Conservation (phyloP, 306 rosid genomes). For the Cicer arietinum region DNA sequence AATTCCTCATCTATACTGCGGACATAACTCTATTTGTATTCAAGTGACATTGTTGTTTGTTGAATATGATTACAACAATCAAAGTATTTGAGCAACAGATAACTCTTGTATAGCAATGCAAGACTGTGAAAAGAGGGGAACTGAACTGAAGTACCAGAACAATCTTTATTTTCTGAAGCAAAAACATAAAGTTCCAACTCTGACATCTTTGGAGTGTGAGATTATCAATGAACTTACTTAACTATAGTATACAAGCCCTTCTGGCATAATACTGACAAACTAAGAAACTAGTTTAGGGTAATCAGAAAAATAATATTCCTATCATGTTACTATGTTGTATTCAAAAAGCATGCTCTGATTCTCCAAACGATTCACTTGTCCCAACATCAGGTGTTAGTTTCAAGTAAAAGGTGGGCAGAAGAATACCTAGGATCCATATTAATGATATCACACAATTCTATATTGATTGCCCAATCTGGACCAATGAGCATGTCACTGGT, state of each 20-base stretch:
- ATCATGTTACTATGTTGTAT: not conserved
- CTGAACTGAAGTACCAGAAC: not conserved
- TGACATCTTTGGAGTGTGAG: not conserved
- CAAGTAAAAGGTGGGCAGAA: constrained; percentile 20
- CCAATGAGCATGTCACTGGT: constrained; percentile 94
- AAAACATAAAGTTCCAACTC: not conserved
- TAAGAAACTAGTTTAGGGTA: constrained; percentile 13
- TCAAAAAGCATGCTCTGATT: not conserved
- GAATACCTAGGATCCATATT: constrained; percentile 85
- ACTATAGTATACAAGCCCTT: not conserved
- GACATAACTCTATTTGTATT: not conserved
- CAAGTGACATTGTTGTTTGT: constrained; percentile 14
- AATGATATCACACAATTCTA: constrained; percentile 90
- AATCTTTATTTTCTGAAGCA: not conserved
- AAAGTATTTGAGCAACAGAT: not conserved
- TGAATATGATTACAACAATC: constrained; percentile 18
- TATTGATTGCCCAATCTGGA: constrained; percentile 96
- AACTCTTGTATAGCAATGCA: constrained; percentile 16
- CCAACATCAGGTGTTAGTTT: not conserved
- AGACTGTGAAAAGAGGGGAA: constrained; percentile 2
- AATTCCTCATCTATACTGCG: not conserved
- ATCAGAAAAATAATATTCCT: not conserved
- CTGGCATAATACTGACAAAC: not conserved
- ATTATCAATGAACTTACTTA: constrained; percentile 11
- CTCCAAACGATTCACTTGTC: not conserved